Evolutionary conservation across 768 basidiomycete genomes (phyloP).

Genomic region (Suillus subaureus): DNA sequence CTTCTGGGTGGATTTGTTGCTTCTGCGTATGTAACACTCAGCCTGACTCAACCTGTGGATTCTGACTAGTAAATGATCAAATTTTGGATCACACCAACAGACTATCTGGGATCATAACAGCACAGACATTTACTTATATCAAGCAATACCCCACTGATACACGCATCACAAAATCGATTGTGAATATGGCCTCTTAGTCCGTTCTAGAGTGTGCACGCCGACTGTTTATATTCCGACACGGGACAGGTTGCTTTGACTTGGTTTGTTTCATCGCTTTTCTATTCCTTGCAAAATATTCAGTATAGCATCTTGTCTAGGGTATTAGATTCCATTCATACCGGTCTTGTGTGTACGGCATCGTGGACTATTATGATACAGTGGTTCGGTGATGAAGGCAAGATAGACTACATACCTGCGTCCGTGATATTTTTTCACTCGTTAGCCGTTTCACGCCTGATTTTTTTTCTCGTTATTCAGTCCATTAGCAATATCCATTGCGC

Average conservation of each 20-base stretch:
- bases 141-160: conserved; percentile 30
- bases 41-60: neutral
- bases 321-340: conserved; percentile 44
- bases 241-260: conserved; percentile 28
- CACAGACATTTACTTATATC: conserved; percentile 31
- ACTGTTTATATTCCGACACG: neutral
- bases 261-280: conserved; percentile 14
- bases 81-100: conserved; percentile 11
- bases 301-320: conserved; percentile 16
- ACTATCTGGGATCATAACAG: conserved; percentile 29
- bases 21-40: conserved; percentile 20
- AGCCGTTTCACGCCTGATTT: neutral
- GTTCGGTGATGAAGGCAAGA: conserved; percentile 40
- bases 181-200: conserved; percentile 14
- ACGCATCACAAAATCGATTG: conserved; percentile 21
- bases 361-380: conserved; percentile 47
- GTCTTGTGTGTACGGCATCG: conserved; percentile 41
- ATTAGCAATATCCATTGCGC: conserved; percentile 26
- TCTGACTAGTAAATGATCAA: neutral
- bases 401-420: conserved; percentile 50
- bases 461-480: conserved; percentile 2
- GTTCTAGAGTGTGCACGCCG: neutral
- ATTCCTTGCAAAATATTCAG: neutral
- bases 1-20: conserved; percentile 33
- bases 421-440: neutral